Conservation (phyloP, 2,329 filamentous ascomycete species). For the Diaporthe sp. region DNA sequence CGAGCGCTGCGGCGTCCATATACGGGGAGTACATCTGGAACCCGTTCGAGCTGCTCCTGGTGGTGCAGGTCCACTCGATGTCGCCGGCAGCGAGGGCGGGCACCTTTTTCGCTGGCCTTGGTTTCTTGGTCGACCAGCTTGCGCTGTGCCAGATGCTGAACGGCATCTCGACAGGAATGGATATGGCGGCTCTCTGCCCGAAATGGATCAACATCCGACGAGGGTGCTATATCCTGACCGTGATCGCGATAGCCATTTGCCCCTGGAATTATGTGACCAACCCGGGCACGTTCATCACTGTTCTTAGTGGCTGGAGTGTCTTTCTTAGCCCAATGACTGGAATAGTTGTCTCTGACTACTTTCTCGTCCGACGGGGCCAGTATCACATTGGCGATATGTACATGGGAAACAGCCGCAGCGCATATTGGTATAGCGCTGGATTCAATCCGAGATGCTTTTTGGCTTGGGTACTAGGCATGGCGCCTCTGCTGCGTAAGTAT, state of each 20-base stretch:
- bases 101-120: constrained; percentile 53
- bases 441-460: constrained; percentile 59
- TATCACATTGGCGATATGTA: constrained; percentile 61
- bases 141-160: constrained; percentile 47
- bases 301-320: constrained; percentile 51
- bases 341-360: constrained; percentile 60
- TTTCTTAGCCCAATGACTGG: constrained; percentile 62
- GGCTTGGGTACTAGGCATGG: constrained; percentile 55
- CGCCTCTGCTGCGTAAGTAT: constrained; percentile 47
- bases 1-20: constrained; percentile 48
- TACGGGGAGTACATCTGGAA: constrained; percentile 54
- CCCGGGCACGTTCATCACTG: constrained; percentile 56
- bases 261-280: constrained; percentile 57
- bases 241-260: constrained; percentile 55
- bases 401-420: constrained; percentile 47
- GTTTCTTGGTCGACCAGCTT: constrained; percentile 51
- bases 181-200: constrained; percentile 59
- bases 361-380: constrained; percentile 53
- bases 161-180: constrained; percentile 55
- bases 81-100: constrained; percentile 48
- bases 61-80: constrained; percentile 49
- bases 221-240: constrained; percentile 56
- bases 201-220: constrained; percentile 62
- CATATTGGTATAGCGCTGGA: constrained; percentile 59
- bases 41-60: constrained; percentile 51